Evolutionary conservation across 2,329 filamentous ascomycete species (phyloP).

Genomic region (Pezicula carpinea): DNA sequence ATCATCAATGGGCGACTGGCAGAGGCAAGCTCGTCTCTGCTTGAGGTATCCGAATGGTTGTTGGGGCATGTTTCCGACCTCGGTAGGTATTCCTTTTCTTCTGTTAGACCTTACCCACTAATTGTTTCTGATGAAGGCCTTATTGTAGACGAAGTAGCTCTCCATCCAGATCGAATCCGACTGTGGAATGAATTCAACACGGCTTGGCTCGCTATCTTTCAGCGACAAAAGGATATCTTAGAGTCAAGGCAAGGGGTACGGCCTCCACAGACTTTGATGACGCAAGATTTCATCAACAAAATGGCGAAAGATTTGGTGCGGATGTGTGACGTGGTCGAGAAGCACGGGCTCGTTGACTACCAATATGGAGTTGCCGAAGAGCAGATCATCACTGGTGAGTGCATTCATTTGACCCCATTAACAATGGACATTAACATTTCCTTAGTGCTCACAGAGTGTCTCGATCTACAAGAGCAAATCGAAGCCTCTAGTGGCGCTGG

Average conservation of each 20-base stretch:
- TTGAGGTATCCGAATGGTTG: constrained; percentile 63
- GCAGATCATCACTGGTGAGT: constrained; percentile 77
- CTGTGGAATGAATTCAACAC: constrained; percentile 95
- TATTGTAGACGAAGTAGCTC: constrained; percentile 72
- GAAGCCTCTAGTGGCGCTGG: constrained; percentile 15
- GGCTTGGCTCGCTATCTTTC: constrained; percentile 79
- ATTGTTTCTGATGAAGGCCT: constrained; percentile 58
- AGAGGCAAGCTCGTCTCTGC: constrained; percentile 53
- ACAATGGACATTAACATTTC: background rate
- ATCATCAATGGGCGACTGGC: constrained; percentile 54
- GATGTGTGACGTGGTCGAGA: constrained; percentile 81
- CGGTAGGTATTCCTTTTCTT: constrained; percentile 45
- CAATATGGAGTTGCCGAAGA: constrained; percentile 97
- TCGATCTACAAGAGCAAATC: constrained; percentile 45
- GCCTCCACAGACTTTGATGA: constrained; percentile 57
- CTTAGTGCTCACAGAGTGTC: constrained; percentile 46
- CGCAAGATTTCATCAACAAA: constrained; percentile 63
- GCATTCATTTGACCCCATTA: background rate
- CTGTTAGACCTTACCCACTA: constrained; percentile 24
- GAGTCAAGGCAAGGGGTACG: constrained; percentile 30
- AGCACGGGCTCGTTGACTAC: constrained; percentile 93
- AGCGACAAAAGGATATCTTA: constrained; percentile 75
- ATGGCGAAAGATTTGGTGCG: constrained; percentile 80
- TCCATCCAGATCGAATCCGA: constrained; percentile 72
- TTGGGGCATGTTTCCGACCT: constrained; percentile 60